These are phyloP conservation scores for Thalassiosira profunda DNA, from an alignment of 108 stramenopile genomes.

Conservation along the genomic window DNA sequence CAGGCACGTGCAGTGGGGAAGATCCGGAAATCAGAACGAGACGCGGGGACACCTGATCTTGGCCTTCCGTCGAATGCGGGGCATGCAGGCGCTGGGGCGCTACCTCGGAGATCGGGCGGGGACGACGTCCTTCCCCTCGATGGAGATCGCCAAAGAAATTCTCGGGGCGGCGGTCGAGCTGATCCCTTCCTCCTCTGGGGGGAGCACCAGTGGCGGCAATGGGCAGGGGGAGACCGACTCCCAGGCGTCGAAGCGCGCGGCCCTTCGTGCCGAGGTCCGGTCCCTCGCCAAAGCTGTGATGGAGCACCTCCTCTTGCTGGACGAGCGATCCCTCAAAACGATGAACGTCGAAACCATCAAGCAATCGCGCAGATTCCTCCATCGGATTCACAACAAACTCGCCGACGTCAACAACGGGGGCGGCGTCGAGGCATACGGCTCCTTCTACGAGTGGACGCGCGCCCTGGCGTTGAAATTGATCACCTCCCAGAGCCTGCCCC, in stretches of 20 bases:
- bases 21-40: conserved; percentile 58
- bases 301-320: conserved; percentile 51
- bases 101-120: conserved; percentile 56
- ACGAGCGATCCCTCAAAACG: conserved; percentile 70
- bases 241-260: conserved; percentile 36
- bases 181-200: conserved; percentile 4
- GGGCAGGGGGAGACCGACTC: conserved; percentile 20
- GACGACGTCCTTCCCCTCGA: conserved; percentile 43
- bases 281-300: conserved; percentile 61
- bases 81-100: conserved; percentile 53
- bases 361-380: conserved; percentile 20
- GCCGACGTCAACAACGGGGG: conserved; percentile 9
- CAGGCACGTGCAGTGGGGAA: conserved; percentile 66
- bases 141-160: conserved; percentile 27
- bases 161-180: conserved; percentile 14
- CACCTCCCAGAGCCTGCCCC: conserved; percentile 72
- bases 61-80: conserved; percentile 52
- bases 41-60: conserved; percentile 72
- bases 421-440: conserved; percentile 8
- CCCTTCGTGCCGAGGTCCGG: conserved; percentile 34
- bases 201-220: not conserved
- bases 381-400: conserved; percentile 50
- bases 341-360: conserved; percentile 60
- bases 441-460: conserved; percentile 69
- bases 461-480: conserved; percentile 68